Conservation (phyloP, 2,329 filamentous ascomycete species). For the Aspergillus pseudoterreus region DNA sequence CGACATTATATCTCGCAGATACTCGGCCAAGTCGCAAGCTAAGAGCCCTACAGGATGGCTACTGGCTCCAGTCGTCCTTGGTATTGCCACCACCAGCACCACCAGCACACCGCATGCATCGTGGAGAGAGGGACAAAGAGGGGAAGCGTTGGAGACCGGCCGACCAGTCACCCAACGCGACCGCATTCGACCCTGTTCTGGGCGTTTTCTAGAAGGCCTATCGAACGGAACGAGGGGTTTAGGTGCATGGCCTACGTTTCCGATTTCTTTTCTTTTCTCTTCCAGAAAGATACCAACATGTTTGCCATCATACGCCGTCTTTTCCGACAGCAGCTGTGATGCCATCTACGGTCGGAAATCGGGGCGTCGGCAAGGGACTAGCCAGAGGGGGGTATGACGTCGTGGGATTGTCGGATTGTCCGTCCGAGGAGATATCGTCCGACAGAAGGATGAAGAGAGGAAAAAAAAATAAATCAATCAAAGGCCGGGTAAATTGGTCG, state of each 20-base stretch:
- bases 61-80: too few species aligned
- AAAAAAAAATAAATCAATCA: background rate
- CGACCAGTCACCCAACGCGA: background rate
- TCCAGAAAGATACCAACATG: too few species aligned
- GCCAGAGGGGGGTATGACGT: background rate
- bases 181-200: slow-evolving; percentile 23
- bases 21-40: too few species aligned
- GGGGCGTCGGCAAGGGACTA: background rate
- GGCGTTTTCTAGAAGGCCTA: slow-evolving; percentile 34
- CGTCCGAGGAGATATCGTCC: slow-evolving; percentile 8
- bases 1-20: too few species aligned
- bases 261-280: too few species aligned
- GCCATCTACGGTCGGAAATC: background rate
- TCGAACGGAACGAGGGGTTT: slow-evolving; percentile 15
- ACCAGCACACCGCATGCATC: background rate
- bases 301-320: too few species aligned
- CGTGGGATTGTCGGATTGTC: slow-evolving; percentile 3
- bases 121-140: background rate
- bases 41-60: too few species aligned
- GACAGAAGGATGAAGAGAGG: background rate
- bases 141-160: background rate
- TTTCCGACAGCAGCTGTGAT: too few species aligned
- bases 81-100: background rate
- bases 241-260: slow-evolving; percentile 1
- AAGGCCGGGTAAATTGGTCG: slow-evolving; percentile 8